These are phyloP conservation scores for Suhomyces yuchorum DNA, from an alignment of 1,139 yeast genomes.

Conservation along the genomic window DNA sequence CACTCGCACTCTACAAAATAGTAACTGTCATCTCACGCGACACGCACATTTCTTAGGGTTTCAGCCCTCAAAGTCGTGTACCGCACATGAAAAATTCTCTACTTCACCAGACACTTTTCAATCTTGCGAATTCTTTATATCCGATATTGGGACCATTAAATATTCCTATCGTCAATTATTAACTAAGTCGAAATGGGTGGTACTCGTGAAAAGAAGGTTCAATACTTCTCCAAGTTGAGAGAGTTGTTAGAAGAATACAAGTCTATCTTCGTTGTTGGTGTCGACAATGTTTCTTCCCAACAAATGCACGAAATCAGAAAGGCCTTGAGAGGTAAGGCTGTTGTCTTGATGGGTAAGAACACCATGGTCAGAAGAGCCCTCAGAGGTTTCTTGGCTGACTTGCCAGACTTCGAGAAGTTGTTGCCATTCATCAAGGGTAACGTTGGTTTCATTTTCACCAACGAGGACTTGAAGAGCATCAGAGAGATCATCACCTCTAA, in stretches of 20 bases:
- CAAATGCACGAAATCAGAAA: constrained; percentile 99
- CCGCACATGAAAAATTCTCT: constrained; percentile 11
- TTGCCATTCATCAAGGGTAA: constrained; percentile 95
- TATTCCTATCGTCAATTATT: constrained; percentile 80
- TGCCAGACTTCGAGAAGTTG: constrained; percentile 95
- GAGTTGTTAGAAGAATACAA: constrained; percentile 94
- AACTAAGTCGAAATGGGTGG: constrained; percentile 98
- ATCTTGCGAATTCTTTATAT: constrained; percentile 2
- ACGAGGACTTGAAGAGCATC: constrained; percentile 86
- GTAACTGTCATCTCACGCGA: background rate
- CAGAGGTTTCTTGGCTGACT: constrained; percentile 91
- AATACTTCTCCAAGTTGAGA: constrained; percentile 94
- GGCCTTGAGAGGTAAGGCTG: constrained; percentile 92
- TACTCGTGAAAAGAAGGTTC: constrained; percentile 94
- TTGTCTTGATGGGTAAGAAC: constrained; percentile 99
- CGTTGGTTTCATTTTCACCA: constrained; percentile 99
- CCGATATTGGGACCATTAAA: constrained; percentile 65
- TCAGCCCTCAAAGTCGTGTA: constrained; percentile 9
- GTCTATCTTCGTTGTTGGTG: constrained; percentile 98
- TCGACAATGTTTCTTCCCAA: constrained; percentile 99
- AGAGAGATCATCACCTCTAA: constrained; percentile 86
- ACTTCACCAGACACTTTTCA: constrained; percentile 5
- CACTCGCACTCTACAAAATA: too few species aligned
- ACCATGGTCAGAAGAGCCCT: constrained; percentile 99
- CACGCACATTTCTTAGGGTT: constrained; percentile 4